Conservation (phyloP, 2,329 filamentous ascomycete genomes). For the Trichoderma citrinoviride region DNA sequence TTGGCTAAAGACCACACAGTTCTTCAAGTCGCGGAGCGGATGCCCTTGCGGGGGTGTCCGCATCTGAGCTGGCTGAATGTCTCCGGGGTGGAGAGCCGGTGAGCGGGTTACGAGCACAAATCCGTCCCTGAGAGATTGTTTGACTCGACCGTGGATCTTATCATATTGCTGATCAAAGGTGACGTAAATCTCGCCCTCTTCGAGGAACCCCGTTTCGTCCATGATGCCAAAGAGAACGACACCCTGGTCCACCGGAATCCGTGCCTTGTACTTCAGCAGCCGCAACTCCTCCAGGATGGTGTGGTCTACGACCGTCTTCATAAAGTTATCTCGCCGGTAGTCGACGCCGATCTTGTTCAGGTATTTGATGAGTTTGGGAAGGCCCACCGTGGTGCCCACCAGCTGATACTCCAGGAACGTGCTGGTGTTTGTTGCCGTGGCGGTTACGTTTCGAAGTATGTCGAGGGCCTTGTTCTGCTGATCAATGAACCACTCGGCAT, state of each 20-base stretch:
- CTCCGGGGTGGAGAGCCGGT: conserved; percentile 77
- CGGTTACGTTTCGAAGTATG: conserved; percentile 58
- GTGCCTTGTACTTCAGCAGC: conserved; percentile 72
- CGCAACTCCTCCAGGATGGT: conserved; percentile 68
- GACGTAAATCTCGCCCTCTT: conserved; percentile 67
- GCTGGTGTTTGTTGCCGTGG: conserved; percentile 59
- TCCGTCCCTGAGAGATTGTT: conserved; percentile 36
- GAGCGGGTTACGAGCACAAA: conserved; percentile 69
- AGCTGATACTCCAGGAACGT: conserved; percentile 62
- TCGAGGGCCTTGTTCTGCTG: conserved; percentile 63
- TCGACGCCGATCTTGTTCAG: conserved; percentile 58
- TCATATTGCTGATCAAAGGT: conserved; percentile 47
- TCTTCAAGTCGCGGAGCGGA: conserved; percentile 60
- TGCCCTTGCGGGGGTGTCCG: conserved; percentile 59
- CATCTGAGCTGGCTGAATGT: conserved; percentile 66
- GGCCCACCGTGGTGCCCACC: conserved; percentile 58
- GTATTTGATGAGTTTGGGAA: conserved; percentile 61
- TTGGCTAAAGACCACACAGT: conserved; percentile 77
- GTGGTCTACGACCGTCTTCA: conserved; percentile 68
- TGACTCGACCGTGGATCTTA: conserved; percentile 29
- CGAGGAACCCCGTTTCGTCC: conserved; percentile 71
- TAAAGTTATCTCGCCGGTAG: conserved; percentile 66
- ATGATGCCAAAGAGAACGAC: conserved; percentile 80
- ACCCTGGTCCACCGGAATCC: conserved; percentile 68
- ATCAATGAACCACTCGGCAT: conserved; percentile 56